Evolutionary conservation across 2,329 filamentous ascomycete species (phyloP), one percentile per base, ranked within the genome.

Genomic region (Geosmithia putterillii): DNA sequence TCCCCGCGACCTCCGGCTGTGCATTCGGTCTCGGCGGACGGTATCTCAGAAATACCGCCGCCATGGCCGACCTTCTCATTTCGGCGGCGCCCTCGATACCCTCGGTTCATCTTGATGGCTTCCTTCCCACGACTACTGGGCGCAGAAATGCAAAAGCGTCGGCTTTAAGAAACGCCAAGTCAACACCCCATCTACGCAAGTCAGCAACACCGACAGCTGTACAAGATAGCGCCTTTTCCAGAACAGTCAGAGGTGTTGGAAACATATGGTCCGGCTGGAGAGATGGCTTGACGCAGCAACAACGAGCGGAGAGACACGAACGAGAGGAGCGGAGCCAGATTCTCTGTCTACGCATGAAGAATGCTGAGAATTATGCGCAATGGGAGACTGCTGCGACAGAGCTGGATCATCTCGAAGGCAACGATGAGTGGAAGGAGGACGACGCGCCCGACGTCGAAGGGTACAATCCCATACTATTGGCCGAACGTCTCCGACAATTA

Each of bases 381-480:
- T 95, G 89, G 87, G 74, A 81, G 51, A 66, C 67, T 15, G 83
- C 85, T 9, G 89, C 89, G 2, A 71, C 70, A 38, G 81, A 89
- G 55, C 74, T 95, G 38, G 89, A 95, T 56, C 59, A 71, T 9
- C 66, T 95, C 14, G 86, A 95, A 57, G 81, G 81, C 39, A 87
- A 90, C 55, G 80, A 90, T 50, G 64, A 69, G 22, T 95, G 89
- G 89, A 95, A 95, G 58, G 59, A 69, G 17, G 39, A 44, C 41
- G 76, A 85, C 42, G 63, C 74, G 8, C 57, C 54, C 1, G 61
- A 72, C n/a, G 66, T 73, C 40, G 81, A 88, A 51, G 8, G 36
- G 15, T 92, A 89, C 59, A 78, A 90, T 53, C 73, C 78, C 1
- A 65, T 66, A 0, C 66, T 94, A 8, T 76, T 95, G 37, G 69